These are phyloP conservation scores for Jamesozyma gamospora DNA, from an alignment of 805 yeast genomes.

Conservation along the genomic window DNA sequence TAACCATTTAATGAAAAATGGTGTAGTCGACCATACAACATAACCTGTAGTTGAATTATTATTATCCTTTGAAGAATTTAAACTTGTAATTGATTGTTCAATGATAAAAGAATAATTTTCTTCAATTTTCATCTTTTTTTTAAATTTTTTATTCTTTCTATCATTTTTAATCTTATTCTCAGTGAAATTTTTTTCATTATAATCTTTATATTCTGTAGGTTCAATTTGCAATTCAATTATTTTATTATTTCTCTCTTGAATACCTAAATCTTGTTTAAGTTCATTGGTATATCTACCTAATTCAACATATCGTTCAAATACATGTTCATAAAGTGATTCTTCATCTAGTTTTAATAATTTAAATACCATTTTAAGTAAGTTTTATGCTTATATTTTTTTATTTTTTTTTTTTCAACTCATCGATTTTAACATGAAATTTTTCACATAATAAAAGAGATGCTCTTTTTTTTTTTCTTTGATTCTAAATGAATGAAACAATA, in stretches of 20 bases:
- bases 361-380: constrained; percentile 4
- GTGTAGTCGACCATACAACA: constrained; percentile 29
- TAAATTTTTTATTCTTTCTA: neutral
- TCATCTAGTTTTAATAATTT: constrained; percentile 11
- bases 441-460: neutral
- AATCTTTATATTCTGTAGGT: constrained; percentile 7
- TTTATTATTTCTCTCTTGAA: constrained; percentile 10
- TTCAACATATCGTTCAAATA: constrained; percentile 24
- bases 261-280: constrained; percentile 28
- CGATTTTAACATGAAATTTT: neutral
- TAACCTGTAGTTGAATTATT: constrained; percentile 31
- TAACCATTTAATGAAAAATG: constrained; percentile 27
- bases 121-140: neutral
- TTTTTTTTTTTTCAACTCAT: neutral
- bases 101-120: constrained; percentile 17
- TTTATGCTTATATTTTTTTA: neutral
- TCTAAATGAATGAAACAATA: neutral
- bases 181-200: neutral
- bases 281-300: constrained; percentile 12
- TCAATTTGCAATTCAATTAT: constrained; percentile 18
- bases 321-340: constrained; percentile 23
- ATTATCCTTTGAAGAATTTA: constrained; percentile 23
- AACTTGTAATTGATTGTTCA: constrained; percentile 23
- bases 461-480: neutral
- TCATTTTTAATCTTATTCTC: neutral